Percentiles rank a stretch among this genome's conserved stretches.
phyloP scores from a whole-genome alignment of 2,329 filamentous ascomycete species.

The Penicillium sp. region DNA sequence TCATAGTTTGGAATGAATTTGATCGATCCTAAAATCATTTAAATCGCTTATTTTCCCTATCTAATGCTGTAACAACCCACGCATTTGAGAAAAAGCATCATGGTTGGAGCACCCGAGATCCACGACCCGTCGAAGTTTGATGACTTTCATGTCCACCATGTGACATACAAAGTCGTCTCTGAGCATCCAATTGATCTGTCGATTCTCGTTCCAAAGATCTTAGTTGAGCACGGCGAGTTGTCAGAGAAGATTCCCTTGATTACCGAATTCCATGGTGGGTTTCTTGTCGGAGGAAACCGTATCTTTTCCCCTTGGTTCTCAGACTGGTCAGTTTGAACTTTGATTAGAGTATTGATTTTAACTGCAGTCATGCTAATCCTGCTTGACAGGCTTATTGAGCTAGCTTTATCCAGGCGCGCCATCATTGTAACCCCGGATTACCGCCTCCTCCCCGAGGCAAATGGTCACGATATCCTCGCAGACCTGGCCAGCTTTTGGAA shows the following conservation, averaged over 20 bases:
- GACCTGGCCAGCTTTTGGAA: conserved; percentile 8
- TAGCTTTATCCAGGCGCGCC: conserved; percentile 1
- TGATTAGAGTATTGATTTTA: no score
- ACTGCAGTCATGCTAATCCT: background rate
- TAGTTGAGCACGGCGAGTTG: background rate
- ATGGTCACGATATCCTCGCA: conserved; percentile 8
- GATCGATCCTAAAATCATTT: no score
- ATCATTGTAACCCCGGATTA: conserved; percentile 10
- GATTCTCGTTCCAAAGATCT: conserved; percentile 3
- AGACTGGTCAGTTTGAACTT: background rate
- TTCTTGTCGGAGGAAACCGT: conserved; percentile 6
- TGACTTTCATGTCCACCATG: conserved; percentile 7
- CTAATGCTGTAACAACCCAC: no score
- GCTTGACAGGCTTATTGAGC: conserved; percentile 3
- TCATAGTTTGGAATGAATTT: no score
- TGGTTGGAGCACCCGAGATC: background rate
- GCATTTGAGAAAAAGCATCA: background rate
- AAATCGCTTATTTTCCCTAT: no score
- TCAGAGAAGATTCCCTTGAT: conserved; percentile 3
- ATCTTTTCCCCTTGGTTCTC: conserved; percentile 7
- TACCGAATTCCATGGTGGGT: conserved; percentile 8
- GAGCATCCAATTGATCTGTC: conserved; percentile 3
- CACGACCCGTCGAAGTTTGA: conserved; percentile 4
- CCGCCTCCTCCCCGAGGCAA: conserved; percentile 10
- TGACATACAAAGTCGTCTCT: conserved; percentile 5